Evolutionary conservation across 2,329 filamentous ascomycete species (phyloP), one percentile per base, ranked within the genome.

Genomic region (Verruconis gallopava): DNA sequence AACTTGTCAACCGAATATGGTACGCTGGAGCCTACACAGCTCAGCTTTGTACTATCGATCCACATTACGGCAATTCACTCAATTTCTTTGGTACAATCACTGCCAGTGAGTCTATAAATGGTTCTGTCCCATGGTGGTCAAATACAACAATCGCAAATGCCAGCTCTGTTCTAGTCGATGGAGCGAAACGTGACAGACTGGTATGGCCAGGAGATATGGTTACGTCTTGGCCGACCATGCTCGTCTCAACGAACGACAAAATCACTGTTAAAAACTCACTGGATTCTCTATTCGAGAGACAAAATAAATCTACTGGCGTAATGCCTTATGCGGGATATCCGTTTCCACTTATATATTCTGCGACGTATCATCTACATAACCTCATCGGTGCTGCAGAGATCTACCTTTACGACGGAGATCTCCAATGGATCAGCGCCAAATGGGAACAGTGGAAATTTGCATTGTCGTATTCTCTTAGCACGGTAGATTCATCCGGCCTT

Each of bases 121-220:
- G 58, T 12, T 21, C 38, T 20, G n/a, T 11, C 18, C 55, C 57
- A 2, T 66, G 62, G 63, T 64, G 60, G 21, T 52, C 55, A 47
- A 65, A 65, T 37, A 55, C 51, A 17, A 65, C 63, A 0, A 62
- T 65, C 35, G 56, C 61, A 0, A 59, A 61, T 28, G 60, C 61
- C 0, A 54, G 48, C 1, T 59, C 55, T 13, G 51, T 53, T 3
- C 47, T 65, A 5, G 58, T 61, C 1, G 73, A 78, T 51, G 74
- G 73, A 12, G 70, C 71, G 1, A 77, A 77, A 51, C 63, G 74
- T 21, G 74, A 77, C 49, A 64, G 72, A 5, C 59, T 73, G 14
- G 68, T 78, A 2, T 79, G 73, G 73, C 68, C 74, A 9, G 75
- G 75, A 1, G 56, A 79, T 50, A 72, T 78, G 62, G 65, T 66